These are phyloP conservation scores for Gracilariopsis chorda DNA, from an alignment of 23 red algal species.

Conservation along the genomic window DNA sequence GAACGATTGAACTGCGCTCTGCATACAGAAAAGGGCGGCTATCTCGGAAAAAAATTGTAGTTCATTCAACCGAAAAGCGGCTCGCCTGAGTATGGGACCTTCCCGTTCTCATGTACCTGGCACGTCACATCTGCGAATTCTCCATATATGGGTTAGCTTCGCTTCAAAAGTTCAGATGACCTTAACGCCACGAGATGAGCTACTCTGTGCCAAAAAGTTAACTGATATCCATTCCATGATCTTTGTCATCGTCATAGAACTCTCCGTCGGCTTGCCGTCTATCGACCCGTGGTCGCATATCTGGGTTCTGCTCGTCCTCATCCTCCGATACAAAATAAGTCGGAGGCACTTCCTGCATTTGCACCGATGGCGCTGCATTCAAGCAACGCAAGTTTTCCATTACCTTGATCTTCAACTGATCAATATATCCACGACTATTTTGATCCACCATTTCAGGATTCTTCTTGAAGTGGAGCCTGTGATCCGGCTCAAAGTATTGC, in stretches of 20 bases:
- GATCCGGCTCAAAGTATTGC: constrained; percentile 98
- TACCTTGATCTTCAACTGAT: constrained; percentile 92
- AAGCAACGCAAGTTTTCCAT: constrained; percentile 90
- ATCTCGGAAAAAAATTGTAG: no score
- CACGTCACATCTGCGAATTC: no score
- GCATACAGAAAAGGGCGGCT: no score
- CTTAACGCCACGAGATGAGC: background rate
- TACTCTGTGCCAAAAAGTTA: background rate
- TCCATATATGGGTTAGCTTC: no score
- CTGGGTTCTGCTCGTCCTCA: constrained; percentile 73
- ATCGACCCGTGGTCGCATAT: constrained; percentile 3
- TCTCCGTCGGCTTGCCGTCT: constrained; percentile 57
- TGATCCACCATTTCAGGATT: constrained; percentile 76
- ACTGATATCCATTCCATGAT: constrained; percentile 45
- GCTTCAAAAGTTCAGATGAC: no score
- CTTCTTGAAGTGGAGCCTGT: constrained; percentile 86
- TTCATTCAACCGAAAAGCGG: no score
- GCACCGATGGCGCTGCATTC: constrained; percentile 83
- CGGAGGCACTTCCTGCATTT: constrained; percentile 96
- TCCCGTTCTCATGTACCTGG: no score
- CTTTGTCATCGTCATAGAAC: constrained; percentile 52
- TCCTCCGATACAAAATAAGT: constrained; percentile 51
- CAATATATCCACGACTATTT: constrained; percentile 90
- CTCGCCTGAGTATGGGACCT: no score
- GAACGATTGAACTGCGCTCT: no score